A percentile compares a stretch with the other conserved stretches of the same genome.
Conservation (phyloP, 2,329 filamentous ascomycete genomes). For the Pseudocercospora crystallina region DNA sequence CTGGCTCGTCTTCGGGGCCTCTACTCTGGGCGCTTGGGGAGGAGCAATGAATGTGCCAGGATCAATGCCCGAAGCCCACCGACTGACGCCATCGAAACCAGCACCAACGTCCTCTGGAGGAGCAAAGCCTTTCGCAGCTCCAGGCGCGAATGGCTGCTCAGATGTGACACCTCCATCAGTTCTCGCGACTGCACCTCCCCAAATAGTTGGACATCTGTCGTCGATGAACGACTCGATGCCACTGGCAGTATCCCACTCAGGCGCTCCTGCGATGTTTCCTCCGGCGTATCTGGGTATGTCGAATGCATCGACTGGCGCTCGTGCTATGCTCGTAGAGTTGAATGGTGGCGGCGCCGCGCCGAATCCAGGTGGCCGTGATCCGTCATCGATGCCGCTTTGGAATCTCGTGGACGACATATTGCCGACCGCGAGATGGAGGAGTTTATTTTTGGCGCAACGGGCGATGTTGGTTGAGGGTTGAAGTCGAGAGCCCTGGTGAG, state of each 20-base stretch:
- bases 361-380: neutral
- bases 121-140: no score
- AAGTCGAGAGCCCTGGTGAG: no score
- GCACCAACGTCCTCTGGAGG: no score
- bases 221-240: conserved; percentile 27
- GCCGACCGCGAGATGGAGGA: neutral
- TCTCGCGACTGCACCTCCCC: conserved; percentile 6
- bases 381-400: conserved; percentile 1
- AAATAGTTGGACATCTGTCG: conserved; percentile 27
- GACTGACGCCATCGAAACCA: no score
- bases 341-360: neutral
- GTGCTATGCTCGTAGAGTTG: neutral
- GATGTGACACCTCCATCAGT: no score
- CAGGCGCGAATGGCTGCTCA: no score
- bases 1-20: conserved; percentile 1
- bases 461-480: no score
- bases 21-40: conserved; percentile 1
- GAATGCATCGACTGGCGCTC: neutral
- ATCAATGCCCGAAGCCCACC: neutral
- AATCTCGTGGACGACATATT: conserved; percentile 6
- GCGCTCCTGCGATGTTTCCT: no score
- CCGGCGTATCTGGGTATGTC: neutral
- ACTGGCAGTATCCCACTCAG: conserved; percentile 14
- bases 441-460: neutral
- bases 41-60: neutral